Conservation (phyloP, 1,284 basidiomycete genomes). For the Apiotrichum laibachii region DNA sequence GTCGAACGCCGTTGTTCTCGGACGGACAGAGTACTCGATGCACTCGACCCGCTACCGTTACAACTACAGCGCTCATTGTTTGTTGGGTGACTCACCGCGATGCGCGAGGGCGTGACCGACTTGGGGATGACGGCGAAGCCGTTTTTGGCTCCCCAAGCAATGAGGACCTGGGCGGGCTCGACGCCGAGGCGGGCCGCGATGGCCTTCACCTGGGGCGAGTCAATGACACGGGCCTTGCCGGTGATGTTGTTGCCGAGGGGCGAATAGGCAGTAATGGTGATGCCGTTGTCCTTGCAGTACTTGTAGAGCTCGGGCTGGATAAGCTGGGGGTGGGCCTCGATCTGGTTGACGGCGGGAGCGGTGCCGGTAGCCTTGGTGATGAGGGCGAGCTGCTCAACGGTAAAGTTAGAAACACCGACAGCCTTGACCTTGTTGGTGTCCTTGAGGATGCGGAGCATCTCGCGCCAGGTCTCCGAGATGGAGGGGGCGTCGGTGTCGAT, state of each 20-base stretch:
- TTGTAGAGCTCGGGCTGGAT: conserved; percentile 44
- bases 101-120: conserved; percentile 57
- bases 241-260: conserved; percentile 56
- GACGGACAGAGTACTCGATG: no score
- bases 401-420: conserved; percentile 74
- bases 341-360: conserved; percentile 74
- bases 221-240: conserved; percentile 35
- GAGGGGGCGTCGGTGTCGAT: conserved; percentile 34
- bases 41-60: no score
- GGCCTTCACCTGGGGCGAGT: conserved; percentile 58
- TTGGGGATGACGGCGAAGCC: conserved; percentile 62
- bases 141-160: conserved; percentile 63
- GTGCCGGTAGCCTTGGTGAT: conserved; percentile 73
- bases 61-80: no score
- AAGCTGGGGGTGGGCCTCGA: conserved; percentile 72
- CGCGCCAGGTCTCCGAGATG: conserved; percentile 44
- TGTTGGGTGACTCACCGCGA: conserved; percentile 51
- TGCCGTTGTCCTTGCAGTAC: conserved; percentile 62
- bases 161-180: conserved; percentile 65
- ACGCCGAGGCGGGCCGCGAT: conserved; percentile 61
- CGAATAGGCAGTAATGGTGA: conserved; percentile 61
- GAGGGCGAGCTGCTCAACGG: conserved; percentile 62
- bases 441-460: conserved; percentile 44
- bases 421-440: conserved; percentile 43
- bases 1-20: background rate